Base-by-base conservation (phyloP, 164 flowering plant species). In the Warburgia ugandensis region DNA sequence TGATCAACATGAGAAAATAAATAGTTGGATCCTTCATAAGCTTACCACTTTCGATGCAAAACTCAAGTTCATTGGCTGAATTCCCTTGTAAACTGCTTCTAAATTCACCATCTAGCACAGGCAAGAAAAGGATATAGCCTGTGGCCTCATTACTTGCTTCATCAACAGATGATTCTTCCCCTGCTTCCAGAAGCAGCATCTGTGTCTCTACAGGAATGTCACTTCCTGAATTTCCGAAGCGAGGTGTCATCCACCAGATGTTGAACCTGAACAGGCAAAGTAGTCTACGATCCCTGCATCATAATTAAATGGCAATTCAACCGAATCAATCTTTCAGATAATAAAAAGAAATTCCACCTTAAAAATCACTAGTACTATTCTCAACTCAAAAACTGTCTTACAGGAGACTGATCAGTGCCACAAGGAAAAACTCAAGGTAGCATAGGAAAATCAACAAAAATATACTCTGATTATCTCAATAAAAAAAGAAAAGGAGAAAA, bases 21-120 rank as follows among this genome's bases (percentile, higher is more conserved):
- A n/a, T n/a, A n/a, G n/a, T n/a, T n/a, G n/a, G n/a, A n/a, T n/a
- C n/a, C n/a, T n/a, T n/a, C n/a, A n/a, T n/a, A n/a, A n/a, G n/a
- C n/a, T n/a, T n/a, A n/a, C 86, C 90, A 65, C 77, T 77, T 68
- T 79, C 90, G 22, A 77, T 53, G 47, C 90, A 77, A 26, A 79
- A 47, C 59, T 79, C 71, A 9, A 83, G 78, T 56, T 76, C 81
- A 44, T 83, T 59, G 2, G 55, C 54, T 2, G 76, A 48, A 56
- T 76, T 79, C 5, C 85, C 90, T 70, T 80, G 86, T 63, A 83
- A 65, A 56, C 79, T 73, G 71, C 75, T 73, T 68, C 83, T 64
- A 39, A 78, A 77, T 28, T 69, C 69, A 27, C 84, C 83, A 52
- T 80, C 81, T 22, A 80, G 46, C 36, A 78, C 57, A 6, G 86